Evolutionary conservation across 495 filamentous ascomycete genomes (phyloP).

Genomic region (Niebla homalea): DNA sequence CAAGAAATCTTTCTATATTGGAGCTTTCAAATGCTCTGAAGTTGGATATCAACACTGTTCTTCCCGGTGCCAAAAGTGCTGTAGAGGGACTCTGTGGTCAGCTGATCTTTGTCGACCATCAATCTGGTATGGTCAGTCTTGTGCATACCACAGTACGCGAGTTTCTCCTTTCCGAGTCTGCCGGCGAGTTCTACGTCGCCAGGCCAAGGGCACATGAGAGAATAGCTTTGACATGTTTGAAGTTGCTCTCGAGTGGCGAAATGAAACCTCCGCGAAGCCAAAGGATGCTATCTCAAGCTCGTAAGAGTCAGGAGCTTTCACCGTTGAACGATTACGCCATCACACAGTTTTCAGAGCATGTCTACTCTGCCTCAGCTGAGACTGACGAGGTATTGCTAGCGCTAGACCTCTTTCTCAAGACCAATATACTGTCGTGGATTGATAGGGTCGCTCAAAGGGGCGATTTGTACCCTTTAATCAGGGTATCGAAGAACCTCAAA

Average conservation of each 20-base stretch:
- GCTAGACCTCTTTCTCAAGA: conserved; percentile 20
- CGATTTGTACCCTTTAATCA: conserved; percentile 19
- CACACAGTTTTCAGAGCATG: conserved; percentile 22
- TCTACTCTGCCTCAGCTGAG: conserved; percentile 4
- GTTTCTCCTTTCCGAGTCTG: conserved; percentile 16
- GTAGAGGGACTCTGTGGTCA: conserved; percentile 21
- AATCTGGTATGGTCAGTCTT: conserved; percentile 15
- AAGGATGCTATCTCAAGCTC: neutral
- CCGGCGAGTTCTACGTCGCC: conserved; percentile 22
- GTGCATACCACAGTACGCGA: conserved; percentile 24
- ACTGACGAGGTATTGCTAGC: conserved; percentile 1
- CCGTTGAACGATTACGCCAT: conserved; percentile 20
- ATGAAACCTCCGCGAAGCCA: conserved; percentile 17
- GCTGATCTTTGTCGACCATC: conserved; percentile 19
- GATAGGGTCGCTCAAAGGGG: conserved; percentile 20
- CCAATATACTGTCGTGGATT: conserved; percentile 27
- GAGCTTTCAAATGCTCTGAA: conserved; percentile 22
- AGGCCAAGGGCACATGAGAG: conserved; percentile 15
- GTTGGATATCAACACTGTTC: conserved; percentile 16
- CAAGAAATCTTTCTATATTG: conserved; percentile 15
- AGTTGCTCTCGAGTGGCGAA: conserved; percentile 17
- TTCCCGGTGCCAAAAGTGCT: conserved; percentile 5
- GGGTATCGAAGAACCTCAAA: conserved; percentile 21
- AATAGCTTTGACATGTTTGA: conserved; percentile 20
- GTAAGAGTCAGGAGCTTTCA: conserved; percentile 3